Conservation (phyloP, 805 yeast genomes). For the Komagataella populi region DNA sequence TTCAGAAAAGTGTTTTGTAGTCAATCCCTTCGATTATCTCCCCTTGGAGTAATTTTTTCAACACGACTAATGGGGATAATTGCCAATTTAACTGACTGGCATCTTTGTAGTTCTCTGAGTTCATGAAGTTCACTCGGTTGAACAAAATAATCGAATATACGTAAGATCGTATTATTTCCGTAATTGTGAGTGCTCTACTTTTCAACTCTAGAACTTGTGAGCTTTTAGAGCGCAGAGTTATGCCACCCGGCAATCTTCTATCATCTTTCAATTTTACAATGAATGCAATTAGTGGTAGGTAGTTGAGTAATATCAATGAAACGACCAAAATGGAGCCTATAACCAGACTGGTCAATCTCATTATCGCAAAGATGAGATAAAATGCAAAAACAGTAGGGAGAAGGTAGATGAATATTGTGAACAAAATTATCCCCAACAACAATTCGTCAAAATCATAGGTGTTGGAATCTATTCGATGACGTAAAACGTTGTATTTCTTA, state of each 20-base stretch:
- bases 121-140: conserved; percentile 6
- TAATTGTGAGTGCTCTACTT: conserved; percentile 13
- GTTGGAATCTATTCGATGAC: conserved; percentile 77
- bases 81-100: conserved; percentile 5
- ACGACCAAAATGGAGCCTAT: conserved; percentile 42
- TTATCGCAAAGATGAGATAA: conserved; percentile 56
- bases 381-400: conserved; percentile 84
- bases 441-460: conserved; percentile 80
- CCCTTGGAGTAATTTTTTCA: conserved; percentile 13
- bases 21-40: conserved; percentile 15
- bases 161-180: conserved; percentile 15
- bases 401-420: conserved; percentile 64
- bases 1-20: conserved; percentile 17
- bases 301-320: conserved; percentile 52
- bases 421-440: conserved; percentile 76
- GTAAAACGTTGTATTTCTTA: conserved; percentile 68
- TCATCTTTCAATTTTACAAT: conserved; percentile 72
- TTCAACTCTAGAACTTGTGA: conserved; percentile 3
- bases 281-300: conserved; percentile 77
- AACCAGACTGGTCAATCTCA: conserved; percentile 37
- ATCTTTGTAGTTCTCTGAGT: conserved; percentile 7
- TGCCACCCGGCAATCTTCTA: conserved; percentile 43
- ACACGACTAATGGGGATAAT: conserved; percentile 9
- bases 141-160: conserved; percentile 14
- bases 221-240: conserved; percentile 12